Base-by-base conservation (phyloP, 2,329 filamentous ascomycete species). In the Diplodia intermedia region DNA sequence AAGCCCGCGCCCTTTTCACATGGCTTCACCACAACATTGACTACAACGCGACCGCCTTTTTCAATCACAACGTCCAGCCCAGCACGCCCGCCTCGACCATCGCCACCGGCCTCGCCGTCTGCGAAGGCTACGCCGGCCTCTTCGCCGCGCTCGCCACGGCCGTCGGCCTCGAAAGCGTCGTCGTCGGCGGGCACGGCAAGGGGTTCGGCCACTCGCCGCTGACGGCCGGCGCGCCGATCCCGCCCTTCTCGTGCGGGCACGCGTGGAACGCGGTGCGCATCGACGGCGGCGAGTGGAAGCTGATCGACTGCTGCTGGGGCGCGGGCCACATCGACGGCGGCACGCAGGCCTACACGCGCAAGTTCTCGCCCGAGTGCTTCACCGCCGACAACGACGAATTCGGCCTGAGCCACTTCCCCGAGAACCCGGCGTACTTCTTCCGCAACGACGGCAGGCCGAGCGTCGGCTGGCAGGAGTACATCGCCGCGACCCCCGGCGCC, bases 231-330 rank as follows among this genome's bases (percentile, higher is more conserved):
- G 84, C 91, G 65, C 82, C 86, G 0, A 77, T 90, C 0, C 94
- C 94, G 2, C 85, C 88, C 0, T 86, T 85, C 23, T 82, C 89
- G 65, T 73, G 86, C 0, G 84, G 87, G 1, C 94, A 98, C 78
- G 94, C 95, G 0, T 97, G 95, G 95, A 97, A 97, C 75, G 94
- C 91, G 0, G 92, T 97, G 7, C 86, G 88, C 63, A 93, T 98
- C 69, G 94, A 98, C 73, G 87, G 89, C 31, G 92, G 92, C 2
- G 87, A 89, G 71, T 98, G 94, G 94, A 97, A 97, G 79, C 85
- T 98, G 1, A 81, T 98, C 60, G 95, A 99, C 75, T 80, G 91
- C 0, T 98, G 94, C 76, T 99, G 95, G 95, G 95, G 95, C 49
- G 92, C 94, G 0, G 94, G 94, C 1, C 83, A 87, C 70, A 79